Percentiles rank a stretch among this genome's conserved stretches.
Conservation (phyloP, 768 basidiomycete genomes). For the Suillus lakei region DNA sequence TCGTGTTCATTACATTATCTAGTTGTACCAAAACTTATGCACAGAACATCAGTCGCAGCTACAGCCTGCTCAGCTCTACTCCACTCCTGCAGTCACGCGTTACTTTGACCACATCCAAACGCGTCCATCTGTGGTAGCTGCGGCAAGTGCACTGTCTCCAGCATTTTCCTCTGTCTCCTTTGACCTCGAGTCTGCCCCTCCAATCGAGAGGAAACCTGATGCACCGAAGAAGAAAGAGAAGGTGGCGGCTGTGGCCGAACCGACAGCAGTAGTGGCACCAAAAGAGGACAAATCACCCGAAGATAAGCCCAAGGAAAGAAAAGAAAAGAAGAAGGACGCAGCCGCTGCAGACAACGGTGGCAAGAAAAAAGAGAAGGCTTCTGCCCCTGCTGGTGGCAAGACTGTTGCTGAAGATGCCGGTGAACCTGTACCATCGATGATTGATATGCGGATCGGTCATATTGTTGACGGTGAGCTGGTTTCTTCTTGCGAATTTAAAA, state of each 20-base stretch:
- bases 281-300: conserved; percentile 34
- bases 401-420: conserved; percentile 63
- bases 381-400: conserved; percentile 31
- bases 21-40: conserved; percentile 10
- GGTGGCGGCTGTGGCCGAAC: conserved; percentile 39
- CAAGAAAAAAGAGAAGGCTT: conserved; percentile 49
- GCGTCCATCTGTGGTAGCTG: conserved; percentile 60
- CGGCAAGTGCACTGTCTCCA: conserved; percentile 54
- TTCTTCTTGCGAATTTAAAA: neutral
- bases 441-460: conserved; percentile 92
- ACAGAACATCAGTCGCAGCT: conserved; percentile 61
- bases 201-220: conserved; percentile 71
- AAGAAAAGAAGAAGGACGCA: conserved; percentile 57
- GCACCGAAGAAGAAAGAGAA: conserved; percentile 82
- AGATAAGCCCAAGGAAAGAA: conserved; percentile 49
- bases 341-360: conserved; percentile 33
- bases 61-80: conserved; percentile 73
- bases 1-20: conserved; percentile 29
- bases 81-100: conserved; percentile 82
- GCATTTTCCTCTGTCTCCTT: conserved; percentile 64
- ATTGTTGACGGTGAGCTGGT: conserved; percentile 80
- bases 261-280: conserved; percentile 38
- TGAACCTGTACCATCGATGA: conserved; percentile 94
- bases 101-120: conserved; percentile 96
- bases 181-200: conserved; percentile 78